A percentile compares a stretch with the other conserved stretches of the same genome.
Evolutionary conservation across 768 basidiomycete species (phyloP).

Genomic region (Rhizopogon salebrosus): DNA sequence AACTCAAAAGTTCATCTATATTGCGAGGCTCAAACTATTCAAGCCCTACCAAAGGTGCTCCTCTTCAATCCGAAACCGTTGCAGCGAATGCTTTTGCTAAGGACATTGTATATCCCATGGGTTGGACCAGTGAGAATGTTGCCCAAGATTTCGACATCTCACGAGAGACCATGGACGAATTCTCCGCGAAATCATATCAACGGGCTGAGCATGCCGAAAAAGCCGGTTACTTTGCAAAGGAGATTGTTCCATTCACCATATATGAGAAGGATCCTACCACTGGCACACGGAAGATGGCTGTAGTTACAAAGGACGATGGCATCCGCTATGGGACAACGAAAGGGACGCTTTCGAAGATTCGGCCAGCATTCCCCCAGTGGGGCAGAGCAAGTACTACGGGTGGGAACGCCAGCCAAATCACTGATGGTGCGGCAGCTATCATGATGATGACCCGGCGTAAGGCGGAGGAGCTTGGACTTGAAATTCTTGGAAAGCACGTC

Average conservation of each 20-base stretch:
- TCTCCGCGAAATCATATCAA: slow-evolving; percentile 71
- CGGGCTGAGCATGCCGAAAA: slow-evolving; percentile 73
- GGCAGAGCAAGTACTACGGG: slow-evolving; percentile 69
- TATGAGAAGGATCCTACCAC: slow-evolving; percentile 53
- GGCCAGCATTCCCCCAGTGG: slow-evolving; percentile 81
- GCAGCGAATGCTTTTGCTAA: slow-evolving; percentile 47
- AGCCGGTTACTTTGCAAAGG: slow-evolving; percentile 55
- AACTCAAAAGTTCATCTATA: slow-evolving; percentile 8
- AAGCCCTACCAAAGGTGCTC: slow-evolving; percentile 63
- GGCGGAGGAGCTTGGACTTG: slow-evolving; percentile 70
- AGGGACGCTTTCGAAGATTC: slow-evolving; percentile 57
- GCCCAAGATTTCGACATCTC: slow-evolving; percentile 68
- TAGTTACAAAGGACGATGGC: slow-evolving; percentile 69
- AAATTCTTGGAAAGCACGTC: slow-evolving; percentile 70
- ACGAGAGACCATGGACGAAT: slow-evolving; percentile 71
- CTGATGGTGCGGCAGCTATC: slow-evolving; percentile 80
- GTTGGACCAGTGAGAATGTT: slow-evolving; percentile 88
- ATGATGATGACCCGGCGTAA: slow-evolving; percentile 76
- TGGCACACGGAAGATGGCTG: slow-evolving; percentile 46
- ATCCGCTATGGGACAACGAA: slow-evolving; percentile 72
- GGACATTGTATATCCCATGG: slow-evolving; percentile 73
- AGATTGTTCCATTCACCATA: slow-evolving; percentile 76
- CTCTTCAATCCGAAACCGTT: slow-evolving; percentile 57
- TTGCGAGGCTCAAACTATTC: slow-evolving; percentile 2
- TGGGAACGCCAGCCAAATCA: slow-evolving; percentile 82